Base-by-base conservation (phyloP, 164 flowering plant genomes). In the Sextonia rubra region DNA sequence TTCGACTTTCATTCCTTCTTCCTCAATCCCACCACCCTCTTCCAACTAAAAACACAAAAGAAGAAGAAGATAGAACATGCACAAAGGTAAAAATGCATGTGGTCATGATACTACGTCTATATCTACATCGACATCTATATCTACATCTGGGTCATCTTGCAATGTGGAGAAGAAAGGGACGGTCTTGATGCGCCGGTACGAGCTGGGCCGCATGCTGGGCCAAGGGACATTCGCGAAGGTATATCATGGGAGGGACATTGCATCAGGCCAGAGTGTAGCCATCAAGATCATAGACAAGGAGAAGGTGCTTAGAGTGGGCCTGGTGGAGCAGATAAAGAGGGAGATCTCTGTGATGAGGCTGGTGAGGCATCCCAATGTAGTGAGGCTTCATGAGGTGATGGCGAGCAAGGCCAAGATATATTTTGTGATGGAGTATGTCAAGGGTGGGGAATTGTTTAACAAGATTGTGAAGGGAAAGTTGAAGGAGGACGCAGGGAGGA, bases 151-250 rank as follows among this genome's bases (percentile, higher is more conserved):
- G 27, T 61, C 64, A 25, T 24, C 3, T 22, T 8, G 69, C 68
- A 69, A 47, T 17, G 77, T 80, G 83, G 77, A 78, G 77, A 78
- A 81, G 77, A 70, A 76, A 64, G 74, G 69, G 71, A 69, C 67
- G 6, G 37, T 78, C 23, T 61, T 81, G 69, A 56, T 81, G 80
- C 74, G 75, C 8, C 74, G 65, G 47, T 81, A 81, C 71, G 84
- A 81, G 63, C 69, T 81, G 5, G 84, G 84, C 27, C 70, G 71
- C 7, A 60, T 79, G 64, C 78, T 81, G 2, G 84, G 84, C 37
- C 84, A 81, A 44, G 84, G 84, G 12, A 79, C 76, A 26, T 79
- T 79, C 47, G 80, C 84, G 2, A 81, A 81, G 77, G 84, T 81
- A 20, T 81, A 81, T 70, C 72, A 71, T 32, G 84, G 74, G 2